phyloP scores from a whole-genome alignment of 257 asterid species.

The Ocimum tenuiflorum region DNA sequence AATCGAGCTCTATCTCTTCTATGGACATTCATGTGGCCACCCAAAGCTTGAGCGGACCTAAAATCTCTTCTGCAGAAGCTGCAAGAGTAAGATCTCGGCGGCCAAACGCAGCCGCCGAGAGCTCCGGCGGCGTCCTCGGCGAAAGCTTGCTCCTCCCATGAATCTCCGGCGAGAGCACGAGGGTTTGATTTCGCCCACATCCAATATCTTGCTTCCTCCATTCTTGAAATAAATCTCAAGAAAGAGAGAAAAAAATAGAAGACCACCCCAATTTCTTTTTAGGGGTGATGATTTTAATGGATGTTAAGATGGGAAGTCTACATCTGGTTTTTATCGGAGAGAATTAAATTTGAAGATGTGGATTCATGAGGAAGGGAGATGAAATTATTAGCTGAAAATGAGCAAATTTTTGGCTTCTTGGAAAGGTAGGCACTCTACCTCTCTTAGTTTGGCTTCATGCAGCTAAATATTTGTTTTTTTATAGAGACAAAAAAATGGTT shows the following conservation, averaged over 20 bases:
- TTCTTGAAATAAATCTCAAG: constrained; percentile 5
- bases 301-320: constrained; percentile 16
- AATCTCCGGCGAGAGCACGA: constrained; percentile 33
- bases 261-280: not conserved
- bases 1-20: constrained; percentile 85
- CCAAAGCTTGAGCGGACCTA: constrained; percentile 93
- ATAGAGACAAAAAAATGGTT: constrained; percentile 11
- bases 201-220: constrained; percentile 70
- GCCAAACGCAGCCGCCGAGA: constrained; percentile 87
- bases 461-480: constrained; percentile 44
- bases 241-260: not conserved
- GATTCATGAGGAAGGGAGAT: constrained; percentile 17
- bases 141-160: constrained; percentile 96
- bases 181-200: constrained; percentile 57
- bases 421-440: constrained; percentile 41
- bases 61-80: constrained; percentile 81
- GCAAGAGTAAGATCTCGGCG: constrained; percentile 90
- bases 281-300: not conserved
- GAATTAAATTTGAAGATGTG: constrained; percentile 17
- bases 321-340: constrained; percentile 28
- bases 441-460: constrained; percentile 43
- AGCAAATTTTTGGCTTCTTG: no score
- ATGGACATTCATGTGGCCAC: constrained; percentile 96
- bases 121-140: constrained; percentile 80
- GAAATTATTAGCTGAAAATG: no score